These are phyloP conservation scores for Pseudonectria foliicola DNA, from an alignment of 2,329 filamentous ascomycete genomes.

Conservation along the genomic window DNA sequence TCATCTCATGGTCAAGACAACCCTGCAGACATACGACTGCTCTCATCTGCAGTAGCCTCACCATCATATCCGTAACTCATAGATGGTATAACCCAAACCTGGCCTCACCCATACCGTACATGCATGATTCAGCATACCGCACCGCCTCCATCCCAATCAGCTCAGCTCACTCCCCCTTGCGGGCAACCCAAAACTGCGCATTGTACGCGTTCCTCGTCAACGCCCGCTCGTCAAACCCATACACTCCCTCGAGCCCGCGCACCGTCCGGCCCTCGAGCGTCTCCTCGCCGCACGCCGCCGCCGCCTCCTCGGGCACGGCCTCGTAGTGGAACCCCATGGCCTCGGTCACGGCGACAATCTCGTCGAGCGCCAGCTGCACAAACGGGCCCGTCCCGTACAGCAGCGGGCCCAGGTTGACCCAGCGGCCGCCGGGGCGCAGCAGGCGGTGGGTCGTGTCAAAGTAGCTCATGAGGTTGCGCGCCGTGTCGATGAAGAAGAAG, in stretches of 20 bases:
- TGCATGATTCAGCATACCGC: too few relatives aligned
- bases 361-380: slow-evolving; percentile 48
- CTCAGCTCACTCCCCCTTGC: slow-evolving; percentile 12
- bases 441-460: slow-evolving; percentile 45
- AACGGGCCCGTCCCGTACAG: slow-evolving; percentile 48
- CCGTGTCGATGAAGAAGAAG: slow-evolving; percentile 56
- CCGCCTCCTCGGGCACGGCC: slow-evolving; percentile 33
- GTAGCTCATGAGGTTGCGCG: slow-evolving; percentile 47
- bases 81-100: too few relatives aligned
- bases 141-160: too few relatives aligned
- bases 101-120: too few relatives aligned
- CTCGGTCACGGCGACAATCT: slow-evolving; percentile 41
- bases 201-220: slow-evolving; percentile 46
- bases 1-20: too few relatives aligned
- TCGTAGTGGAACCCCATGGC: slow-evolving; percentile 44
- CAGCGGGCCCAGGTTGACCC: slow-evolving; percentile 51
- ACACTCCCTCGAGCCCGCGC: slow-evolving; percentile 41
- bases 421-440: slow-evolving; percentile 40
- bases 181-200: slow-evolving; percentile 48
- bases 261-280: slow-evolving; percentile 36
- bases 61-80: too few relatives aligned
- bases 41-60: too few relatives aligned
- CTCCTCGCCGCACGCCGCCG: slow-evolving; percentile 32
- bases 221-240: slow-evolving; percentile 44
- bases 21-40: too few relatives aligned